phyloP scores from a whole-genome alignment of 257 asterid species.

The Ocimum tenuiflorum region DNA sequence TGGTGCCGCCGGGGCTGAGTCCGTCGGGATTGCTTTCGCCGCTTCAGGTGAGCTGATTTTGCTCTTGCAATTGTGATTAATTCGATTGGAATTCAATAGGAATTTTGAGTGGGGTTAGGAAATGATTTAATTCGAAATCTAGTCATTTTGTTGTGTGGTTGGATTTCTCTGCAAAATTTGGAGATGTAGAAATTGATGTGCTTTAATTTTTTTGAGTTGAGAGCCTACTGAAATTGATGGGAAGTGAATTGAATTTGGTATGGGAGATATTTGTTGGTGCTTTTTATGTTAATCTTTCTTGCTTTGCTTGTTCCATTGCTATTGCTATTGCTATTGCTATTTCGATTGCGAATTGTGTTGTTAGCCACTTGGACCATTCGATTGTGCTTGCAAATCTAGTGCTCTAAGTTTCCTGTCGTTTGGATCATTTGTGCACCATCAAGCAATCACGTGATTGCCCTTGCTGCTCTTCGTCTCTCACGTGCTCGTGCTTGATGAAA shows the following conservation, averaged over 20 bases:
- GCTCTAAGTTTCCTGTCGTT: neutral
- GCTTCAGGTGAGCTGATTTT: slow-evolving; percentile 47
- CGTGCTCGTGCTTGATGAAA: too few species aligned
- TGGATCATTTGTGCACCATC: too few species aligned
- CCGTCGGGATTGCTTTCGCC: slow-evolving; percentile 79
- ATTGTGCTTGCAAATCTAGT: neutral
- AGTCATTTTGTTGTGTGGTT: neutral
- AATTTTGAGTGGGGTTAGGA: too few species aligned
- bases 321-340: too few species aligned
- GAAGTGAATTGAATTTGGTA: neutral
- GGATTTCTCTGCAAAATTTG: neutral
- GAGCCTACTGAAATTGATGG: neutral
- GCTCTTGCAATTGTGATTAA: neutral
- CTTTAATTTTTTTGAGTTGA: neutral
- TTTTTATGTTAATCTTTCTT: neutral
- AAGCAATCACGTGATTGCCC: too few species aligned
- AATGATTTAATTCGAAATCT: neutral
- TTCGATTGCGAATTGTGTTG: neutral
- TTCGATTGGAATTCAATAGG: neutral
- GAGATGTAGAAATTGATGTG: neutral
- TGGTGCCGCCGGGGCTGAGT: slow-evolving; percentile 58
- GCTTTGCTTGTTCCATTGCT: slow-evolving; percentile 6
- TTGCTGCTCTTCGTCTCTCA: too few species aligned
- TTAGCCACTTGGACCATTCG: neutral
- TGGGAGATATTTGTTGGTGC: neutral